Percentiles rank a stretch among this genome's conserved stretches.
Evolutionary conservation across 352 stramenopile genomes (phyloP).

Genomic region (Phytophthora boehmeriae): DNA sequence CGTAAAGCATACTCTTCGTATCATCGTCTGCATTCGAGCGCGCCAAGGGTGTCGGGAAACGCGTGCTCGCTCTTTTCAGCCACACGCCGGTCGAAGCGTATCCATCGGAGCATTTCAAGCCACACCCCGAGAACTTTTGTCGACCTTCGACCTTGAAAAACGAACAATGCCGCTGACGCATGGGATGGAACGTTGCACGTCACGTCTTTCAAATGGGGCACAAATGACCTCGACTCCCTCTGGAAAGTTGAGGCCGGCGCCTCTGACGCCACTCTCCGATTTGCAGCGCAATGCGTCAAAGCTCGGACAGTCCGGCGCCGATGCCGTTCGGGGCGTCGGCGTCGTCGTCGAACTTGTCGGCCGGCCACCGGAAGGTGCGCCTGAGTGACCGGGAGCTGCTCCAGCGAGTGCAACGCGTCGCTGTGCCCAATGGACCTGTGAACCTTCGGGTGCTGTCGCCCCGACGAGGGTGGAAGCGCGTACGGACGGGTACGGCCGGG

Average conservation of each 20-base stretch:
- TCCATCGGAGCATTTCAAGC: not conserved
- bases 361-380: constrained; percentile 23
- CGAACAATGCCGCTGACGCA: too few species aligned
- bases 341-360: constrained; percentile 27
- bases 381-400: constrained; percentile 33
- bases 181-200: constrained; percentile 5
- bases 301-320: constrained; percentile 18
- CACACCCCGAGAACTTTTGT: too few species aligned
- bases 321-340: constrained; percentile 12
- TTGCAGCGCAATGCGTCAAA: constrained; percentile 27
- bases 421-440: constrained; percentile 17
- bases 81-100: too few species aligned
- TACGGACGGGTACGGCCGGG: constrained; percentile 9
- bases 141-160: too few species aligned
- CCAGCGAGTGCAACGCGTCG: constrained; percentile 31
- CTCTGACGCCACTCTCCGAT: constrained; percentile 34
- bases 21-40: constrained; percentile 12
- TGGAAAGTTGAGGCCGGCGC: constrained; percentile 1
- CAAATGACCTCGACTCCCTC: not conserved
- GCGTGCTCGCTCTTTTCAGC: too few species aligned
- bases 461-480: constrained; percentile 30
- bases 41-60: too few species aligned
- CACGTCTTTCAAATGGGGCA: too few species aligned
- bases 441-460: constrained; percentile 18
- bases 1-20: constrained; percentile 17